Conservation (phyloP, 108 stramenopile genomes). For the Nannochloropsis gaditana region DNA sequence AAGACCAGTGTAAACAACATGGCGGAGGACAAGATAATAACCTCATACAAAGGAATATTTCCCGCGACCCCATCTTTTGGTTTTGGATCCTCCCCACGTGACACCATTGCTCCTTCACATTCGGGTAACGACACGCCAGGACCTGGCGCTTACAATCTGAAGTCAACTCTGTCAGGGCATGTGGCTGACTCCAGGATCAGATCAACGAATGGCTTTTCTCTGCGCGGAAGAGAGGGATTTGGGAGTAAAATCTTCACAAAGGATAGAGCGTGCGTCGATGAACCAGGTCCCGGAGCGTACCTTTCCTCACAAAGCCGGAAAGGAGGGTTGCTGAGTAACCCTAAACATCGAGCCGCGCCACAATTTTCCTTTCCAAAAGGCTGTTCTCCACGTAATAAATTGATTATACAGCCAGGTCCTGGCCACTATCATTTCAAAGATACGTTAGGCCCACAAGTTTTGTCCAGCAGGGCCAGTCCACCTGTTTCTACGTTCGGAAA, state of each 20-base stretch:
- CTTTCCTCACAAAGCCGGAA: not conserved
- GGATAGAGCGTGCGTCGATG: not conserved
- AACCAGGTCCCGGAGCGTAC: not conserved
- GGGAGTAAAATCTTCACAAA: not conserved
- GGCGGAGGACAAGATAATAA: not conserved
- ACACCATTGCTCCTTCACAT: not conserved
- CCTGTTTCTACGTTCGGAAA: not conserved
- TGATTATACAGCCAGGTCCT: not conserved
- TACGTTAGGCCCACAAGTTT: not conserved
- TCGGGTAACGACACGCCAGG: constrained; percentile 4
- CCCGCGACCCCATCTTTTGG: not conserved
- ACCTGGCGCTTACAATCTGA: not conserved
- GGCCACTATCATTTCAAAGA: not conserved
- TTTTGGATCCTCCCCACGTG: not conserved
- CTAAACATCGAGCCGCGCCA: not conserved
- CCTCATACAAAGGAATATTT: not conserved
- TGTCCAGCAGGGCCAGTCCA: not conserved
- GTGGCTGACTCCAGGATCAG: not conserved
- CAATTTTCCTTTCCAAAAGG: constrained; percentile 9
- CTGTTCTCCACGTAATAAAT: not conserved
- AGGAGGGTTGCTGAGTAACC: not conserved
- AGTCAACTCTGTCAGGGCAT: not conserved
- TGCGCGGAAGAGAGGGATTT: not conserved
- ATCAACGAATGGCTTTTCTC: not conserved
- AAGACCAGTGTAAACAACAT: not conserved